phyloP scores from a whole-genome alignment of 208 protist genomes.

The Plasmodiophora brassicae region DNA sequence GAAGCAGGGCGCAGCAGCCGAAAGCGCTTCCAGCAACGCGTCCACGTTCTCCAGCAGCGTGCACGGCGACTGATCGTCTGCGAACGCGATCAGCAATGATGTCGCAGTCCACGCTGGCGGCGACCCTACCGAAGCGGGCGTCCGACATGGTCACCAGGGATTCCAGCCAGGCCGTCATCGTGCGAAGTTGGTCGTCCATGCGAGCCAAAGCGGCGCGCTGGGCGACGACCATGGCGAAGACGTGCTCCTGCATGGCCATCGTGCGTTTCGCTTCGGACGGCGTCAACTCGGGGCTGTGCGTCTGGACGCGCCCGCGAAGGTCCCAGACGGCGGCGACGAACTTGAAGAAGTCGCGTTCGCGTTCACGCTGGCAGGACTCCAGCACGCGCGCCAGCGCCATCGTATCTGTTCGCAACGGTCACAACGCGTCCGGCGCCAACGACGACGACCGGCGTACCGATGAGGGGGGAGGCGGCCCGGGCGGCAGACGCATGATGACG shows the following conservation, averaged over 20 bases:
- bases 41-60: no score
- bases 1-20: no score
- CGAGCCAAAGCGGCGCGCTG: neutral
- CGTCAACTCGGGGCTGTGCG: conserved; percentile 11
- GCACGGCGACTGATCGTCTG: no score
- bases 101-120: no score
- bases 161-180: neutral
- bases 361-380: neutral
- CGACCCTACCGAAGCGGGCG: no score
- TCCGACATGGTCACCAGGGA: no score
- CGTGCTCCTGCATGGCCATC: conserved; percentile 40
- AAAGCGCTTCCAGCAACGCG: no score
- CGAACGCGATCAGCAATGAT: no score
- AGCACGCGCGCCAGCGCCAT: neutral
- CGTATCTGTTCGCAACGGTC: neutral
- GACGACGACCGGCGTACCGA: conserved; percentile 1
- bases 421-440: neutral
- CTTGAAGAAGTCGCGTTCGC: neutral
- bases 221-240: conserved; percentile 11
- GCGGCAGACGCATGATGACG: conserved; percentile 31
- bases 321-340: neutral
- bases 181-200: neutral
- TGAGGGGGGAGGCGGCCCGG: neutral
- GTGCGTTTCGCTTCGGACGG: conserved; percentile 19
- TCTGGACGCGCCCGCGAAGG: neutral